Conservation (phyloP, 805 yeast species). For the Kuraishia capsulata region DNA sequence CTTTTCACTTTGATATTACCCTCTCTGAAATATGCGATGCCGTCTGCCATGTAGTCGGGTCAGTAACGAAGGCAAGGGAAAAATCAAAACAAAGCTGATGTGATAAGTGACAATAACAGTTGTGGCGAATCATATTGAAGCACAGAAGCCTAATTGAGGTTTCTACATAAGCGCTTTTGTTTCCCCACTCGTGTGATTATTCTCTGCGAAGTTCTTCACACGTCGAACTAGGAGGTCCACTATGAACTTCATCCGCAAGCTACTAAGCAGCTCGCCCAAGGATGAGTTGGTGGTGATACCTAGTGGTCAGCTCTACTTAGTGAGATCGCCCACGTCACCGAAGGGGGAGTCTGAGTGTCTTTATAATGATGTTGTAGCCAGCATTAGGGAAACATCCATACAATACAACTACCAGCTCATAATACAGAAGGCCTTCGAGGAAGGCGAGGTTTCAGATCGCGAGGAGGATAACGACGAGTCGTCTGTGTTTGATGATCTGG, state of each 20-base stretch:
- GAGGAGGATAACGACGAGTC: constrained; percentile 36
- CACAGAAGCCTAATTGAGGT: no score
- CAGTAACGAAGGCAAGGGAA: no score
- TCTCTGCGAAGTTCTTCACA: no score
- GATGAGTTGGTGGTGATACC: constrained; percentile 65
- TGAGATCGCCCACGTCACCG: constrained; percentile 72
- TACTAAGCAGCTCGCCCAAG: constrained; percentile 45
- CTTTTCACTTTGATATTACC: no score
- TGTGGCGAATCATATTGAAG: no score
- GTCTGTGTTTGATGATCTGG: constrained; percentile 21
- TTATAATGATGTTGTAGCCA: constrained; percentile 70
- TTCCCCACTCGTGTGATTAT: no score
- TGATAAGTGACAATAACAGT: no score
- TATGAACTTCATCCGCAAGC: constrained; percentile 71
- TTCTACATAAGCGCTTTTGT: no score
- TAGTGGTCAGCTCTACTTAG: constrained; percentile 67
- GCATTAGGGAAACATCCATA: constrained; percentile 58
- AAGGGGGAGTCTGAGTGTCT: constrained; percentile 80
- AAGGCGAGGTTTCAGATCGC: constrained; percentile 54
- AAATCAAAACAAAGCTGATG: no score
- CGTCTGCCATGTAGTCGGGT: no score
- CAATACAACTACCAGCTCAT: constrained; percentile 64
- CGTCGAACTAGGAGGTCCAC: no score
- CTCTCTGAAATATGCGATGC: no score
- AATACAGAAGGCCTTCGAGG: constrained; percentile 59